Base-by-base conservation (phyloP, 495 filamentous ascomycete genomes). In the Podospora tetraspora region DNA sequence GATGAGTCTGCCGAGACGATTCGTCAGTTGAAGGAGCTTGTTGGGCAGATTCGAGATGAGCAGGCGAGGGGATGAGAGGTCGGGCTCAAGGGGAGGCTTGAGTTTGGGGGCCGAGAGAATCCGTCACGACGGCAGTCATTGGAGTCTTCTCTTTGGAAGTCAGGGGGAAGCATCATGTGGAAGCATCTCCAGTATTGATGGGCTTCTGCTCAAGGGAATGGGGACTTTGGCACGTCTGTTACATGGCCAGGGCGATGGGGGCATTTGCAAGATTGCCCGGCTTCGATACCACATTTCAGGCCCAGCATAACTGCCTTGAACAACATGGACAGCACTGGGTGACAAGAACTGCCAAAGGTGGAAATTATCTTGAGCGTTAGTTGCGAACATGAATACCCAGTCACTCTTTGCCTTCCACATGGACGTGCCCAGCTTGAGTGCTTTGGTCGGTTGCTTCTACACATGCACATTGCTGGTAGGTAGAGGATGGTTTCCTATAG, bases 1-100 rank as follows among this genome's bases (percentile, higher is more conserved):
- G 76, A 78, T 4, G 72, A 74, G 8, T 77, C 75, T 12, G 69
- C 73, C 5, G 77, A 79, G 70, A 75, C 64, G 27, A 79, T 80
- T 69, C 66, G 73, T 52, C 66, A 66, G 63, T 67, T 83, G 24
- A 65, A 73, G 25, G 69, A 72, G 29, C 57, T 80, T 25, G 71
- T 84, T 64, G 75, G 73, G 32, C 52, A 70, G 37, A 66, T 76
- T 61, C 79, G 78, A 68, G 73, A 52, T 25, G 32, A 29, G 29
- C 59, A 21, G 59, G 24, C n/a, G 58, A 59, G n/a, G 58, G 19
- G n/a, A 19, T 66, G 52, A 32, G 61, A 3, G 29, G 61, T 29
- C 23, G 21, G 11, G 62, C 27, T 56, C 5, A 3, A 7, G 21
- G 9, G 61, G 29, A 6, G n/a, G 32, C 7, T 34, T 32, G 23